phyloP scores from a whole-genome alignment of 2,329 filamentous ascomycete species.

The Arthrobotrys pseudoclavata region DNA sequence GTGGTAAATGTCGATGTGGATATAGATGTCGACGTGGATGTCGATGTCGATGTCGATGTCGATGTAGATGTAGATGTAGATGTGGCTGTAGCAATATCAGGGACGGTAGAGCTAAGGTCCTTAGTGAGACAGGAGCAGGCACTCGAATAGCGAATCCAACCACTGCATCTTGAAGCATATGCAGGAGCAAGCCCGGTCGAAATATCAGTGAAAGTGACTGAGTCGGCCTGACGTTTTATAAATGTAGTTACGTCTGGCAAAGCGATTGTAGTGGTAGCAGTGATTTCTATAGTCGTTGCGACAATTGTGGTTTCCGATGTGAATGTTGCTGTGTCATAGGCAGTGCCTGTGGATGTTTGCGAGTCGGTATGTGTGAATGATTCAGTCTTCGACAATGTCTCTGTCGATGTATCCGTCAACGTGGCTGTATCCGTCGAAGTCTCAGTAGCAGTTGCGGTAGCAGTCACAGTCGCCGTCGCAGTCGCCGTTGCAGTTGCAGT shows the following conservation, averaged over 20 bases:
- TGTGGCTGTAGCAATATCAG: neutral
- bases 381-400: neutral
- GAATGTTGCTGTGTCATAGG: neutral
- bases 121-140: conserved; percentile 24
- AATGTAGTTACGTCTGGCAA: neutral
- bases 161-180: neutral
- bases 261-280: neutral
- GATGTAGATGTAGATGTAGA: neutral
- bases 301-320: neutral
- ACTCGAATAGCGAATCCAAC: neutral
- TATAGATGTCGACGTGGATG: neutral
- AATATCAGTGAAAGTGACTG: neutral
- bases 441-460: neutral
- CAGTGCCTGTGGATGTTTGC: neutral
- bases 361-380: neutral
- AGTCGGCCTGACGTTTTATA: neutral
- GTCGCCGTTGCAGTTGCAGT: neutral
- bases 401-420: neutral
- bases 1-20: neutral
- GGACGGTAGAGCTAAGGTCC: neutral
- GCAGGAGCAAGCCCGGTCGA: neutral
- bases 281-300: neutral
- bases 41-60: neutral
- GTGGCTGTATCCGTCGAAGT: neutral
- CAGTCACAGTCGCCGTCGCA: neutral